Percentiles rank a stretch among this genome's conserved stretches.
phyloP scores from a whole-genome alignment of 176 grass and related monocot genomes.

The Sorghum bicolor region DNA sequence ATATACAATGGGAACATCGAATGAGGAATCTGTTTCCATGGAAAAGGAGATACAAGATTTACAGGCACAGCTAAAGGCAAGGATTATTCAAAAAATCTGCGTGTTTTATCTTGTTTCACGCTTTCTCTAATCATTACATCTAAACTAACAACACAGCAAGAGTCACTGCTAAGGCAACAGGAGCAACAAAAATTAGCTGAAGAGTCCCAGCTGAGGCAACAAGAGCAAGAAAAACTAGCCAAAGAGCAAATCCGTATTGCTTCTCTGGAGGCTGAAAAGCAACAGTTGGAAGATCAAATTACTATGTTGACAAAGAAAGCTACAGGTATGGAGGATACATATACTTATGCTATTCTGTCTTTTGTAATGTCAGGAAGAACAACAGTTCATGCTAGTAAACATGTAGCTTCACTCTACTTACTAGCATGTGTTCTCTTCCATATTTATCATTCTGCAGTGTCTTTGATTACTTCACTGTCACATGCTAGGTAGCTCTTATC shows the following conservation, averaged over 20 bases:
- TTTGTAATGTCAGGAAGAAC: not conserved
- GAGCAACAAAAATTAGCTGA: constrained; percentile 81
- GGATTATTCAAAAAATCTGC: not conserved
- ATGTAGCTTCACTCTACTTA: not conserved
- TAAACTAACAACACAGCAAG: constrained; percentile 48
- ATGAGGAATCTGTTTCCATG: constrained; percentile 54
- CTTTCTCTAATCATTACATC: constrained; percentile 21
- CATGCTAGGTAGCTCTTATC: not conserved
- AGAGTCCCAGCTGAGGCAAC: constrained; percentile 61
- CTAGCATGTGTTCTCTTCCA: not conserved
- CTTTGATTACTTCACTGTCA: not conserved
- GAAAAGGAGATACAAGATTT: constrained; percentile 93
- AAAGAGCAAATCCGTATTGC: constrained; percentile 57
- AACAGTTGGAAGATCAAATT: constrained; percentile 77
- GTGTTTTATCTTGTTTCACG: not conserved
- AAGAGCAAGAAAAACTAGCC: constrained; percentile 72
- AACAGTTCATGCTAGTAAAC: not conserved
- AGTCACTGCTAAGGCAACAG: constrained; percentile 64
- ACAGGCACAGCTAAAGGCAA: constrained; percentile 68
- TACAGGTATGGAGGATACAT: constrained; percentile 55
- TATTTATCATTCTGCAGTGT: not conserved
- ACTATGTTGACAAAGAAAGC: constrained; percentile 66
- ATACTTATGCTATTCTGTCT: not conserved
- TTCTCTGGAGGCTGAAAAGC: constrained; percentile 65
- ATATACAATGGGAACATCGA: constrained; percentile 55